Evolutionary conservation across 768 basidiomycete species (phyloP).

Genomic region (Lactarius tabidus): DNA sequence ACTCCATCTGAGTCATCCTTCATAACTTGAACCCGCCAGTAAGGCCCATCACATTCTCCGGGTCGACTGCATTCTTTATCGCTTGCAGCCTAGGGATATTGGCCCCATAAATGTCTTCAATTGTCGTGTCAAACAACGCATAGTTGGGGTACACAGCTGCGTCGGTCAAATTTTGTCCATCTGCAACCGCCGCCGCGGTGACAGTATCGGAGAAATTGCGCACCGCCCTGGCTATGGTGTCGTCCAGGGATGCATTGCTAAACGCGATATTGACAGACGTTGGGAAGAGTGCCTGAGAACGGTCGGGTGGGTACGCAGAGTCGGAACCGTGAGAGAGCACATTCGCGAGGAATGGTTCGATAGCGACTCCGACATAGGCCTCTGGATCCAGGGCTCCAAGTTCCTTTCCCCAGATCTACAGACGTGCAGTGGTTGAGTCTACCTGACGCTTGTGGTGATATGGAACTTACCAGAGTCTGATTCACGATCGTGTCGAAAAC

Average conservation of each 20-base stretch:
- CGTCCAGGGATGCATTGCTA: background rate
- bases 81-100: background rate
- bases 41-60: background rate
- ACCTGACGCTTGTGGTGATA: background rate
- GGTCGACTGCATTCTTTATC: background rate
- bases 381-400: background rate
- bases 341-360: background rate
- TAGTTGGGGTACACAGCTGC: background rate
- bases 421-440: background rate
- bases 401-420: slow-evolving; percentile 3
- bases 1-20: background rate
- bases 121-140: background rate
- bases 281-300: background rate
- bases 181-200: background rate
- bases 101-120: background rate
- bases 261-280: background rate
- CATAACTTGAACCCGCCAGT: background rate
- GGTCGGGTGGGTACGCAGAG: background rate
- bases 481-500: slow-evolving; percentile 1
- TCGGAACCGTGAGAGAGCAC: background rate
- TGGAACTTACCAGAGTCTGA: background rate
- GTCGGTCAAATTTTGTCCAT: background rate
- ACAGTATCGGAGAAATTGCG: background rate
- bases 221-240: background rate
- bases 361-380: background rate